Percentiles rank a stretch among this genome's conserved stretches.
phyloP scores from a whole-genome alignment of 1,139 yeast genomes.

The Candida buenavistaensis region DNA sequence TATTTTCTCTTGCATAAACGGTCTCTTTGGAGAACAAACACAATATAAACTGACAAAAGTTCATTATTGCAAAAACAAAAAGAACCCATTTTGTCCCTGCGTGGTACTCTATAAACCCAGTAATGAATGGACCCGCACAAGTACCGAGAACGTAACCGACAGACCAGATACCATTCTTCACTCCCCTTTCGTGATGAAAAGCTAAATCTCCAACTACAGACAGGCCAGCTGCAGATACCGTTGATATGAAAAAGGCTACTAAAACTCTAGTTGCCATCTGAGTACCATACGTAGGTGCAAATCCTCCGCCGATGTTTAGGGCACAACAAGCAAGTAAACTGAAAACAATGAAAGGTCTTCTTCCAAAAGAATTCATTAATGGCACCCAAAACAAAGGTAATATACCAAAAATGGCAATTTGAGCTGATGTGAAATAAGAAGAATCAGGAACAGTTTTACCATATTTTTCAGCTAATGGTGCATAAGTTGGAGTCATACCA shows the following conservation, averaged over 20 bases:
- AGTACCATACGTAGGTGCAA: slow-evolving; percentile 16
- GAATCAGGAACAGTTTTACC: slow-evolving; percentile 14
- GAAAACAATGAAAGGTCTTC: slow-evolving; percentile 13
- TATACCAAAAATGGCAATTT: slow-evolving; percentile 19
- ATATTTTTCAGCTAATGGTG: slow-evolving; percentile 15
- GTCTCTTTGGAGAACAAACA: slow-evolving; percentile 17
- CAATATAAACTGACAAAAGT: slow-evolving; percentile 14
- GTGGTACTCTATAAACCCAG: slow-evolving; percentile 17
- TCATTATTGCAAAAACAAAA: slow-evolving; percentile 17
- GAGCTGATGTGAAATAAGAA: slow-evolving; percentile 19
- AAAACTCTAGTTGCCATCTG: slow-evolving; percentile 19
- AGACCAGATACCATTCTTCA: slow-evolving; percentile 21
- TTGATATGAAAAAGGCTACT: slow-evolving; percentile 15
- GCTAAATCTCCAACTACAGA: slow-evolving; percentile 18
- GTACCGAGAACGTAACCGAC: slow-evolving; percentile 18
- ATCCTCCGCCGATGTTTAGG: slow-evolving; percentile 18
- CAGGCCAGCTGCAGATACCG: slow-evolving; percentile 18
- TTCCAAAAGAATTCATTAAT: slow-evolving; percentile 18
- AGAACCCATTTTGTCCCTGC: slow-evolving; percentile 17
- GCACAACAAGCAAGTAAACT: slow-evolving; percentile 14
- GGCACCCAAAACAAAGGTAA: slow-evolving; percentile 23
- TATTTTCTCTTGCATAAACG: slow-evolving; percentile 11
- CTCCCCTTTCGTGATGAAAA: slow-evolving; percentile 18
- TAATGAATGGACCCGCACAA: slow-evolving; percentile 17
- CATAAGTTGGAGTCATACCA: slow-evolving; percentile 19